Evolutionary conservation across 106 monocot species (phyloP).

Genomic region (Narthecium ossifragum): DNA sequence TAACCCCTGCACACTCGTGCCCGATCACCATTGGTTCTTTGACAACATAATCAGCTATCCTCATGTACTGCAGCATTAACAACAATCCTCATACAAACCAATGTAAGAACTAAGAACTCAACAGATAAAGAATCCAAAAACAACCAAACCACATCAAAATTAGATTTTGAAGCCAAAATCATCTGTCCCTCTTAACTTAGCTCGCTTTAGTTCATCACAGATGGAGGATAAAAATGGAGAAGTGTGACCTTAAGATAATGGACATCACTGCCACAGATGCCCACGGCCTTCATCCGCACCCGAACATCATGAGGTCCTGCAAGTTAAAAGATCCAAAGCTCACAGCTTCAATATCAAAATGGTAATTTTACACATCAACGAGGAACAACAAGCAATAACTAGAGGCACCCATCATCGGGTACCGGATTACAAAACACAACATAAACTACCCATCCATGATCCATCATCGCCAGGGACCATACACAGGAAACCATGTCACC

Average conservation of each 20-base stretch:
- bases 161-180: not conserved
- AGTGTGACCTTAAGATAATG: constrained; percentile 84
- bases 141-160: not conserved
- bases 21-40: constrained; percentile 99
- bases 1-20: constrained; percentile 90
- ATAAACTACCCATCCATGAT: too few relatives aligned
- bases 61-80: constrained; percentile 46
- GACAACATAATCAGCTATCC: constrained; percentile 76
- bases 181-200: not conserved
- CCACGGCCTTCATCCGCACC: constrained; percentile 97
- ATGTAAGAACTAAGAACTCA: not conserved
- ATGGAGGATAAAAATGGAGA: not conserved
- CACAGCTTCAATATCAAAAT: too few relatives aligned
- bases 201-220: not conserved
- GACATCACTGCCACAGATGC: constrained; percentile 97
- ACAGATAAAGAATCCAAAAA: not conserved
- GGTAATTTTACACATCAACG: too few relatives aligned
- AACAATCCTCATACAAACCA: not conserved
- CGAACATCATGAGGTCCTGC: constrained; percentile 73
- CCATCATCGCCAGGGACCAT: too few relatives aligned
- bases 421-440: too few relatives aligned
- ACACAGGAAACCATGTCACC: too few relatives aligned
- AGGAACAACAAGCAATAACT: too few relatives aligned
- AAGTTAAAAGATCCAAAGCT: too few relatives aligned
- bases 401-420: too few relatives aligned